Conservation (phyloP, 2,329 filamentous ascomycete species). For the Coniella vitis region DNA sequence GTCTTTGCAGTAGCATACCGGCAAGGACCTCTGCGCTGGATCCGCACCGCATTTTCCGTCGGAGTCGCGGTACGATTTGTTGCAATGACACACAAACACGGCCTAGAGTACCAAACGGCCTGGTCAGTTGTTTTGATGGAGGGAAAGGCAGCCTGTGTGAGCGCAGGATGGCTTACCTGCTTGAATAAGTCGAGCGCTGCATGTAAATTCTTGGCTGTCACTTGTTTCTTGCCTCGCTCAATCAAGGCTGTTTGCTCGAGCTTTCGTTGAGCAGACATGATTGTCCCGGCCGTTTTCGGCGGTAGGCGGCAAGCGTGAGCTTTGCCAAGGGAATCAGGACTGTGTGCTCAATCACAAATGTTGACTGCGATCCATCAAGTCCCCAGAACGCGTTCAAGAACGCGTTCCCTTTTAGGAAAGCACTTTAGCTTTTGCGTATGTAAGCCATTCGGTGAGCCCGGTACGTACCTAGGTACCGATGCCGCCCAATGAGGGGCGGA, state of each 20-base stretch:
- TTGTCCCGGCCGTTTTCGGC: too few relatives aligned
- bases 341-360: neutral
- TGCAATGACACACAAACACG: slow-evolving; percentile 8
- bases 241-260: neutral
- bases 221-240: slow-evolving; percentile 2
- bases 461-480: too few relatives aligned
- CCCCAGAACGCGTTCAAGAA: too few relatives aligned
- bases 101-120: too few relatives aligned
- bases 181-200: slow-evolving; percentile 4
- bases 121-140: too few relatives aligned
- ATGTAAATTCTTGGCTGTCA: neutral
- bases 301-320: too few relatives aligned
- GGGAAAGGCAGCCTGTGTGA: too few relatives aligned
- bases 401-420: too few relatives aligned
- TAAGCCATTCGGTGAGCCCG: too few relatives aligned
- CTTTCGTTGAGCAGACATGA: neutral
- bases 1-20: slow-evolving; percentile 13
- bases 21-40: slow-evolving; percentile 2
- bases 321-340: neutral
- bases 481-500: too few relatives aligned
- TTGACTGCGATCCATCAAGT: too few relatives aligned
- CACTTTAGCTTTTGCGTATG: too few relatives aligned
- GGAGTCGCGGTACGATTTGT: neutral
- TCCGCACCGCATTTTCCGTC: slow-evolving; percentile 1
- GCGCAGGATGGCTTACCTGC: slow-evolving; percentile 1